Percentiles rank a stretch among this genome's conserved stretches.
phyloP scores from a whole-genome alignment of 257 asterid species.

The Ilex aquifolium region DNA sequence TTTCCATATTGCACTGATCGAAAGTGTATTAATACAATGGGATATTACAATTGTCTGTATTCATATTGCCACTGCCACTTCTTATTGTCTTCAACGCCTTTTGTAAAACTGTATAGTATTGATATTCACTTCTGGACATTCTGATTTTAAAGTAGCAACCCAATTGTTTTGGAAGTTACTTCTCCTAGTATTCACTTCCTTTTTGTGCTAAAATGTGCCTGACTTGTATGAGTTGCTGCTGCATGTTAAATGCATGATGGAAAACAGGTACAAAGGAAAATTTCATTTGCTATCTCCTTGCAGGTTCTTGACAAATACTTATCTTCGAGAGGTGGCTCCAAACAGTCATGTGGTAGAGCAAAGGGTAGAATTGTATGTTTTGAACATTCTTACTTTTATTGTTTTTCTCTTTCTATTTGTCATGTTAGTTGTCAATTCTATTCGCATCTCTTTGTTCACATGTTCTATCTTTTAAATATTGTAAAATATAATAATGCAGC shows the following conservation, averaged over 20 bases:
- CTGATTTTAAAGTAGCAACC: too few species aligned
- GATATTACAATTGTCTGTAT: too few species aligned
- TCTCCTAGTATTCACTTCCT: background rate
- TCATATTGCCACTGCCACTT: too few species aligned
- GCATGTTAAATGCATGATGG: background rate
- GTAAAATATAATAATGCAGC: too few species aligned
- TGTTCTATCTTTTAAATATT: too few species aligned
- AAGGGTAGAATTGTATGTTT: slow-evolving; percentile 91
- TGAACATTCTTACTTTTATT: slow-evolving; percentile 13
- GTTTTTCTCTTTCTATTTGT: background rate
- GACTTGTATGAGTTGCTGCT: background rate
- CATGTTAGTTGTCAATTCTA: too few species aligned
- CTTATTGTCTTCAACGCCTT: too few species aligned
- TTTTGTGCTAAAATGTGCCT: background rate
- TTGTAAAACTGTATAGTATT: too few species aligned
- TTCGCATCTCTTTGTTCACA: too few species aligned
- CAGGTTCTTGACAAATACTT: slow-evolving; percentile 96
- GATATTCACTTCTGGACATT: too few species aligned
- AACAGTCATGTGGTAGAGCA: slow-evolving; percentile 98
- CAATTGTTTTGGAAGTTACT: background rate
- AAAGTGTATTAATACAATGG: too few species aligned
- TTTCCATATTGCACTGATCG: too few species aligned
- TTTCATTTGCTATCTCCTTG: background rate
- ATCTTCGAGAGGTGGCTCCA: slow-evolving; percentile 94
- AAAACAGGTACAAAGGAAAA: background rate